Evolutionary conservation across 768 basidiomycete species (phyloP).

Genomic region (Mycena haematopus): DNA sequence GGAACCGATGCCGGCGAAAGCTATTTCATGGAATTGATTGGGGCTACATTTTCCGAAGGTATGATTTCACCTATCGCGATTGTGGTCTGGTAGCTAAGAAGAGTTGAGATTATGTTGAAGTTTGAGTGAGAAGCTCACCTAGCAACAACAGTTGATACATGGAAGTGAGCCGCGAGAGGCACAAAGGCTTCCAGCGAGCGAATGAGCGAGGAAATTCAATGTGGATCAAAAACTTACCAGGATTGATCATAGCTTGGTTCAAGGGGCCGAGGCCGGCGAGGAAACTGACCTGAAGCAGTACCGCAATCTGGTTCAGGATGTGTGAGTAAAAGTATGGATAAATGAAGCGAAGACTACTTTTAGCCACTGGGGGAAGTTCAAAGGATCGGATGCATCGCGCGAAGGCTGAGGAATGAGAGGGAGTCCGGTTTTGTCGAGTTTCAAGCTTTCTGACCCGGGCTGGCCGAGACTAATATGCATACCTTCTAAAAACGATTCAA

Average conservation of each 20-base stretch:
- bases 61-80: slow-evolving; percentile 9
- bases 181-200: slow-evolving; percentile 10
- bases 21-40: slow-evolving; percentile 12
- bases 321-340: slow-evolving; percentile 39
- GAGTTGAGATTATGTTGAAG: background rate
- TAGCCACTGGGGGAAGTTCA: slow-evolving; percentile 51
- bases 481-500: background rate
- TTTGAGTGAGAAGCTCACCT: slow-evolving; percentile 8
- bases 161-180: slow-evolving; percentile 22
- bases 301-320: slow-evolving; percentile 46
- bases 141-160: slow-evolving; percentile 20
- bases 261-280: slow-evolving; percentile 19
- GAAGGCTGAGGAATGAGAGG: slow-evolving; percentile 52
- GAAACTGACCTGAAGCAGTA: slow-evolving; percentile 37
- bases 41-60: background rate
- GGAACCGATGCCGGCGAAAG: slow-evolving; percentile 29
- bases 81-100: slow-evolving; percentile 19
- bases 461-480: slow-evolving; percentile 18
- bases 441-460: slow-evolving; percentile 27
- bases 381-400: slow-evolving; percentile 45
- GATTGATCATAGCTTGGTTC: slow-evolving; percentile 24
- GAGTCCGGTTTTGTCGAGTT: slow-evolving; percentile 44
- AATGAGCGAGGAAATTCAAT: background rate
- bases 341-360: slow-evolving; percentile 22
- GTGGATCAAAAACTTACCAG: background rate